Evolutionary conservation across 2,329 filamentous ascomycete genomes (phyloP), one percentile per base, ranked within the genome.

Genomic region (Pestalotiopsis sp.): DNA sequence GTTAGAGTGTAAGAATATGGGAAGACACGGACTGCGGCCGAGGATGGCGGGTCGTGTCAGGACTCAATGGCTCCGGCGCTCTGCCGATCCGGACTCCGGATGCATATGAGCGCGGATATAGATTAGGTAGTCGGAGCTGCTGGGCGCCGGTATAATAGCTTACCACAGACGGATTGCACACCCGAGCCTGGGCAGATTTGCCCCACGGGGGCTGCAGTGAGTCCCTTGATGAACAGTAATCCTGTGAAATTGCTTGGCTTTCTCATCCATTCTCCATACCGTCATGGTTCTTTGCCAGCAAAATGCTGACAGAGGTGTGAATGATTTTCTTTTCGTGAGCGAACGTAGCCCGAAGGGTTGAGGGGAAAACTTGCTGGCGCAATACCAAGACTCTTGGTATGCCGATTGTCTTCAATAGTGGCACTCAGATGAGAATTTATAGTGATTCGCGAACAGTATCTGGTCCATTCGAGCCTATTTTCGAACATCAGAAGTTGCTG

Each of bases 231-330:
- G 38, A 67, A 59, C 56, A 36, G 20, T 17, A 23, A 45, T 23
- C 41, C 36, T n/a, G 57, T 20, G 17, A 41, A 67, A 23, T 67
- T 31, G 31, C 65, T 67, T 67, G 65, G 65, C 65, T 57, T 20
- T 20, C 11, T 38, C 36, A 23, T 4, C 31, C 36, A 13, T 39
- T n/a, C 13, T 25, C 25, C 45, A 20, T 7, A 31, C 27, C 17
- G 20, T 27, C 25, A 59, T 31, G 9, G 4, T 17, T 31, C 27
- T 4, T 27, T 36, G 25, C 4, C 52, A 12, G 1, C 57, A 59
- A 2, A 31, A n/a, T 11, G 25, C 9, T 6, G 17, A 14, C 5
- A 20, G 3, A 52, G 1, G 7, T 20, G 4, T 36, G 7, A 7
- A 11, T 6, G 4, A 5, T 14, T 27, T 4, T 4, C 25, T 12